phyloP scores from a whole-genome alignment of 306 rosid species.

The Purshia tridentata region DNA sequence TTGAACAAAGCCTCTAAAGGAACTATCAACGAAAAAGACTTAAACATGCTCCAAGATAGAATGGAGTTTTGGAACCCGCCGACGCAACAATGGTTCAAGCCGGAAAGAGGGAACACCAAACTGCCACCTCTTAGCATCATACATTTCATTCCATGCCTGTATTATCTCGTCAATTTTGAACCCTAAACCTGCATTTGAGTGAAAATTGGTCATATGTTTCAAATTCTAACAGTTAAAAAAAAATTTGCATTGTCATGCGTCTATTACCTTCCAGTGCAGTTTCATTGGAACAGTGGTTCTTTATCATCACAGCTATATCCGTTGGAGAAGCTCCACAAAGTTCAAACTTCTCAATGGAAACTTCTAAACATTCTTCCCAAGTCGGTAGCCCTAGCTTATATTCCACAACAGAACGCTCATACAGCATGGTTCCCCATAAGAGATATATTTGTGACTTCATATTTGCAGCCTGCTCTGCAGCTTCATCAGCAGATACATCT shows the following conservation, averaged over 20 bases:
- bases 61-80: constrained; percentile 84
- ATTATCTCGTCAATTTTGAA: constrained; percentile 94
- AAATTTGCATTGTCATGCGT: not conserved
- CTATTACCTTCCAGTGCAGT: constrained; percentile 79
- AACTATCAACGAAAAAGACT: constrained; percentile 27
- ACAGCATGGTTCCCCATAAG: constrained; percentile 85
- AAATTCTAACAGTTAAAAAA: constrained; percentile 7
- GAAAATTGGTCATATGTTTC: constrained; percentile 22
- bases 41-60: constrained; percentile 67
- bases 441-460: constrained; percentile 81
- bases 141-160: constrained; percentile 97
- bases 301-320: constrained; percentile 89
- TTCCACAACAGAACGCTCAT: constrained; percentile 87
- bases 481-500: constrained; percentile 68
- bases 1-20: constrained; percentile 43
- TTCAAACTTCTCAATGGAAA: constrained; percentile 87
- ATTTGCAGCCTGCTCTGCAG: constrained; percentile 65
- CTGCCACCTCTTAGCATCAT: constrained; percentile 94
- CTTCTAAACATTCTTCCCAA: constrained; percentile 96
- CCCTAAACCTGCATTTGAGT: constrained; percentile 53
- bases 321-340: constrained; percentile 90
- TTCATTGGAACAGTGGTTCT: constrained; percentile 92
- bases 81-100: constrained; percentile 89
- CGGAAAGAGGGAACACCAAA: constrained; percentile 89
- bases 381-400: constrained; percentile 74